Base-by-base conservation (phyloP, 768 basidiomycete species). In the Antrodiella citrinella region DNA sequence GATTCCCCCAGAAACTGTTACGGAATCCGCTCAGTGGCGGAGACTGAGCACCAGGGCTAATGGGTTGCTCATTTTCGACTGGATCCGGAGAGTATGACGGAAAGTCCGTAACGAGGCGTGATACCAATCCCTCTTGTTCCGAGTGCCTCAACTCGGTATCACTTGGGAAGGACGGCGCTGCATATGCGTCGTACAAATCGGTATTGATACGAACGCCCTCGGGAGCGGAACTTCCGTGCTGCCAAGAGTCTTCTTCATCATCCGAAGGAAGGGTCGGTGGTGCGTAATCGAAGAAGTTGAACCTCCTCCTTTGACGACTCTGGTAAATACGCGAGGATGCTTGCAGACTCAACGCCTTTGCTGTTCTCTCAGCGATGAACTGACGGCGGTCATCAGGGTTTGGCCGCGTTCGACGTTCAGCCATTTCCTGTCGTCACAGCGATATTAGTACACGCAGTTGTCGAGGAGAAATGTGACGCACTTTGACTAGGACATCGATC, bases 401-500 rank as follows among this genome's bases (percentile, higher is more conserved):
- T 42, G 73, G 69, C 20, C 86, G 78, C 30, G 69, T 72, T 26
- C 77, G 77, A 49, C 88, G 78, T 55, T 89, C 86, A 5, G 87
- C 84, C 38, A 89, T 61, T 74, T 91, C 88, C 88, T 91, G 54
- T 9, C 30, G 30, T 18, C 23, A 44, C 44, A 44, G 55, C 42
- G 50, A 44, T 22, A 25, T 39, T 13, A 35, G 19, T 11, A n/a
- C 19, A 4, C 45, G 18, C 9, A 21, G 7, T 21, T 0, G 23
- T 41, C 26, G 10, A 42, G 21, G 18, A 21, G 24, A n/a, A 7
- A 11, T 40, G 35, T 3, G 22, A 61, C 78, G 64, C 59, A 90
- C 88, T 69, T 84, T 86, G 60, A 90, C 88, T 42, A 91, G 72
- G 44, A 86, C 76, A 52, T 90, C 87, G 51, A 89, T 68, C 45